Percentiles rank a stretch among this genome's conserved stretches.
phyloP scores from a whole-genome alignment of 73 alveolate species.

The Paramecium octaurelia region DNA sequence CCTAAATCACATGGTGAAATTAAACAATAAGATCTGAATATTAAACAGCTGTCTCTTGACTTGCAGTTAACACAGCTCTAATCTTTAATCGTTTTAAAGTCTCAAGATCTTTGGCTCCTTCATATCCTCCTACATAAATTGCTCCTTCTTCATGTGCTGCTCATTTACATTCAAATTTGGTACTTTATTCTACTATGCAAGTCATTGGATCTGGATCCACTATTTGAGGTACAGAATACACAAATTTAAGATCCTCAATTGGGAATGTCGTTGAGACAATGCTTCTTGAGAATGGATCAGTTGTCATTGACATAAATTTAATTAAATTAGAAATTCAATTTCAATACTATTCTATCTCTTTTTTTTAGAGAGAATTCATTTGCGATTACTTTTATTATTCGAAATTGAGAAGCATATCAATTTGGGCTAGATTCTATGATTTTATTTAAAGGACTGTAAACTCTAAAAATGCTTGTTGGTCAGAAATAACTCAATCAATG shows the following conservation, averaged over 20 bases:
- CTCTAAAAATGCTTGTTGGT: too few relatives aligned
- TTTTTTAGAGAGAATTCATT: background rate
- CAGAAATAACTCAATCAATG: too few relatives aligned
- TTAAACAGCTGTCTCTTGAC: slow-evolving; percentile 28
- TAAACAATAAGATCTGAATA: slow-evolving; percentile 13
- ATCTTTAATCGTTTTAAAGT: background rate
- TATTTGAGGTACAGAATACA: slow-evolving; percentile 3
- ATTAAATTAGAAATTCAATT: background rate
- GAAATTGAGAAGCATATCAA: too few relatives aligned
- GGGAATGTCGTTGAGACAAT: background rate
- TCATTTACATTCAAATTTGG: background rate
- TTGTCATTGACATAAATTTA: background rate
- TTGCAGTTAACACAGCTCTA: slow-evolving; percentile 37
- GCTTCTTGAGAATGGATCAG: background rate
- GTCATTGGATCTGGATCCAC: slow-evolving; percentile 37
- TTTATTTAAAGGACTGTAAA: too few relatives aligned
- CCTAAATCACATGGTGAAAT: slow-evolving; percentile 3
- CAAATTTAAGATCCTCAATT: slow-evolving; percentile 13
- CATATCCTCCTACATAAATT: slow-evolving; percentile 18
- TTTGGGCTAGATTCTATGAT: too few relatives aligned
- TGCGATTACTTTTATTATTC: too few relatives aligned
- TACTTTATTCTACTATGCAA: slow-evolving; percentile 24
- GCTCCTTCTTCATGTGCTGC: slow-evolving; percentile 32
- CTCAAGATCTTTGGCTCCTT: slow-evolving; percentile 31
- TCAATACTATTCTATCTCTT: background rate